phyloP scores from a whole-genome alignment of 768 basidiomycete genomes.

The Lactarius hengduanensis region DNA sequence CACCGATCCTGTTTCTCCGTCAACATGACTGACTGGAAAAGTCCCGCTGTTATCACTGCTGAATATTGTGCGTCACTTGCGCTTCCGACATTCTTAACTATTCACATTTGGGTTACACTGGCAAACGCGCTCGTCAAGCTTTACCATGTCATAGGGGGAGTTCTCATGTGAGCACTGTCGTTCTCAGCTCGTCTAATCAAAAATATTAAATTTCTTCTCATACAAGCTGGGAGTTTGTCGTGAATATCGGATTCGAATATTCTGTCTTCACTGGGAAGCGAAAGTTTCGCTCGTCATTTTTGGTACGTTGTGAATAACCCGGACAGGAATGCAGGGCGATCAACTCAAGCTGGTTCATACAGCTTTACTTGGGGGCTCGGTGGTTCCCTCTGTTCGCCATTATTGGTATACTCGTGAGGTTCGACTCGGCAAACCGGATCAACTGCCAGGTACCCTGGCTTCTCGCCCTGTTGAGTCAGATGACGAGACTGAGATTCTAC shows the following conservation, averaged over 20 bases:
- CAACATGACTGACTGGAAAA: neutral
- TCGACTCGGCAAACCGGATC: neutral
- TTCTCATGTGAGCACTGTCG: conserved; percentile 14
- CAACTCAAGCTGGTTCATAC: neutral
- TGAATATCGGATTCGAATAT: neutral
- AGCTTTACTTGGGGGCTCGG: neutral
- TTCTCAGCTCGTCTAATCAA: neutral
- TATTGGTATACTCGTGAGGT: neutral
- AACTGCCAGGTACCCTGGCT: neutral
- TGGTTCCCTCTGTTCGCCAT: neutral
- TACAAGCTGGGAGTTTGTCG: neutral
- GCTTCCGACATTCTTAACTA: neutral
- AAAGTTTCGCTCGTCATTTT: neutral
- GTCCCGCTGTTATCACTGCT: neutral
- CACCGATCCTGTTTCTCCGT: neutral
- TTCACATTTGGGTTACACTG: neutral
- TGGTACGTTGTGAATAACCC: neutral
- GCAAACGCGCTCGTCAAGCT: conserved; percentile 5
- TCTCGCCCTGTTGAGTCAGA: neutral
- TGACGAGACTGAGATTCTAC: neutral
- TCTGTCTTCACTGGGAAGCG: neutral
- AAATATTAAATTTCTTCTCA: neutral
- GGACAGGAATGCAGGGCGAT: neutral
- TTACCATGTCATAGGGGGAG: conserved; percentile 5
- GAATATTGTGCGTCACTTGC: neutral